Conservation (phyloP, 2,329 filamentous ascomycete genomes). For the Fusarium caatingaense region DNA sequence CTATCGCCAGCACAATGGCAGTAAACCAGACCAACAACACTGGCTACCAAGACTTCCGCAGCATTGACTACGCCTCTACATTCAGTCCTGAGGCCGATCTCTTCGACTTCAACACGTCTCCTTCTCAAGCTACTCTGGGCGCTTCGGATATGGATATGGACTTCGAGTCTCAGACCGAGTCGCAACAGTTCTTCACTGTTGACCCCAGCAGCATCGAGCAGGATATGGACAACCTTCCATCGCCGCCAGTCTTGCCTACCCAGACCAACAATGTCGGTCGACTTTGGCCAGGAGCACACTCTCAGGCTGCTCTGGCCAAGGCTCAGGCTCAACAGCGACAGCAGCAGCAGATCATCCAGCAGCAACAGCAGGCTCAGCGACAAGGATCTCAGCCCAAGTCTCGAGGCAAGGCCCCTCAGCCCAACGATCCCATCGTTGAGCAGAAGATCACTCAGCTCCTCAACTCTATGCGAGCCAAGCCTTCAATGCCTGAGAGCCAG, state of each 20-base stretch:
- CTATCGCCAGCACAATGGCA: slow-evolving; percentile 81
- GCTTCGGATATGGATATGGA: slow-evolving; percentile 75
- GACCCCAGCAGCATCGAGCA: slow-evolving; percentile 82
- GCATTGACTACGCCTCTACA: slow-evolving; percentile 64
- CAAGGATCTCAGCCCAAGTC: slow-evolving; percentile 61
- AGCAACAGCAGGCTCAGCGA: slow-evolving; percentile 59
- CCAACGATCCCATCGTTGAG: slow-evolving; percentile 79
- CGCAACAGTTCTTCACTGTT: slow-evolving; percentile 75
- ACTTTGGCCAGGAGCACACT: slow-evolving; percentile 94
- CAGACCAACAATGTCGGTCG: slow-evolving; percentile 72
- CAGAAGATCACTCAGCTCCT: slow-evolving; percentile 94
- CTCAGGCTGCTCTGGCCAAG: slow-evolving; percentile 84
- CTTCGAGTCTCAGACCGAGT: slow-evolving; percentile 58
- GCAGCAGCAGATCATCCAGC: slow-evolving; percentile 68
- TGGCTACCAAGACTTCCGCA: slow-evolving; percentile 63
- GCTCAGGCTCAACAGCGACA: slow-evolving; percentile 76
- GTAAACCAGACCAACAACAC: slow-evolving; percentile 73
- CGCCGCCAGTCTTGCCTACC: slow-evolving; percentile 59
- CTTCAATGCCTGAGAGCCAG: slow-evolving; percentile 61
- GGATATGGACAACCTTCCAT: slow-evolving; percentile 56
- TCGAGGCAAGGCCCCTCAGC: slow-evolving; percentile 63
- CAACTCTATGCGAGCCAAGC: slow-evolving; percentile 88
- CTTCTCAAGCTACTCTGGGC: slow-evolving; percentile 69
- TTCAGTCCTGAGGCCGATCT: slow-evolving; percentile 72
- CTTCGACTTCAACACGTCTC: slow-evolving; percentile 78